Evolutionary conservation across 768 basidiomycete genomes (phyloP), one percentile per base, ranked within the genome.

Genomic region (Hypsizygus marmoreus): DNA sequence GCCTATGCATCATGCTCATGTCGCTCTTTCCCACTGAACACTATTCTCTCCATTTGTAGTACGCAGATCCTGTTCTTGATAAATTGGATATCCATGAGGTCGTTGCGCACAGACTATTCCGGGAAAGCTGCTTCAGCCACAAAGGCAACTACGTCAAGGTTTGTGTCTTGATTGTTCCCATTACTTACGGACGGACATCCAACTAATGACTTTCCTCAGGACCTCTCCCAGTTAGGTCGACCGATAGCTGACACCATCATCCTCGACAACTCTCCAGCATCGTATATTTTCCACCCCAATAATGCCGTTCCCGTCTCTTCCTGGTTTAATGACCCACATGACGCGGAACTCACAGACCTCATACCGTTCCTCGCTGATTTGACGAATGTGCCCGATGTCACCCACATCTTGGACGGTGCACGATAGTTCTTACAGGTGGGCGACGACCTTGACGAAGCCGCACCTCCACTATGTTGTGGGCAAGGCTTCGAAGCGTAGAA

Each of bases 121-220:
- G 97, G 49, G 97, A 99, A 69, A 93, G 90, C 59, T 99, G 97
- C 68, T 97, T 95, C 65, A 97, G 93, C 65, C 97, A 98, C 72
- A 90, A 88, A 66, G 97, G 97, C 40, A 98, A 95, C 74, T 99
- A 97, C 63, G 95, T 99, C 70, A 99, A 99, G 83, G 93, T 93
- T 43, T 26, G 73, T 54, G n/a, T 2, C 31, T 25, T 24, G 6
- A n/a, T 25, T 14, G 10, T 20, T 40, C 8, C 22, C 10, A 19
- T 9, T 33, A 16, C 34, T 32, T 40, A 33, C 29, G 19, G 9
- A 16, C 28, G n/a, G n/a, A n/a, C 13, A 35, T 12, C 12, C n/a
- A 12, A 2, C 33, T 29, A 13, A 20, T 59, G 95, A n/a, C n/a
- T n/a, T n/a, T n/a, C n/a, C n/a, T n/a, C n/a, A n/a, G 92, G 95